Evolutionary conservation across 225 moss, liverwort and hornwort genomes (phyloP), one percentile per base, ranked within the genome.

Genomic region (Climacium dendroides): DNA sequence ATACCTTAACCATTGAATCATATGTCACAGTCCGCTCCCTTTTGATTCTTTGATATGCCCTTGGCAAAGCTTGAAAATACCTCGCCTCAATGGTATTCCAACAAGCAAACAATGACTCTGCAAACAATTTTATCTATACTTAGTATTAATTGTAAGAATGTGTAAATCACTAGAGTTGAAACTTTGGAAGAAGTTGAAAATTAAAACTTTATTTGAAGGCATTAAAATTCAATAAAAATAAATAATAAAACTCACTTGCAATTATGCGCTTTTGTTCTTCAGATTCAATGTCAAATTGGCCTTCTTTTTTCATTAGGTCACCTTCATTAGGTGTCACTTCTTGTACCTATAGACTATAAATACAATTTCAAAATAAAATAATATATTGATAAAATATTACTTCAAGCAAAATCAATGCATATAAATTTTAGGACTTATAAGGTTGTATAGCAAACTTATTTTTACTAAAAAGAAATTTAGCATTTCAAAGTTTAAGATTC

Each of bases 1-100:
- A 13, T 92, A 97, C 98, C 94, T 97, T 90, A 34, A 95, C 80
- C 84, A 98, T 91, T 43, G 72, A 72, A 88, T 93, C 87, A 85
- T 90, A 88, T 58, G 86, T 96, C 6, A 55, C 1, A 11, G 41
- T 86, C 32, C 94, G 90, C 58, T 95, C 95, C 32, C 30, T 91
- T 10, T 92, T 88, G 3, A 96, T 88, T 19, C 43, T 89, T 87
- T 94, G 92, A 74, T 86, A 98, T 11, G 90, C 92, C 34, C 16
- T 80, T 85, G 94, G 83, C 22, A 97, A 88, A 54, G 90, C 90
- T 72, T 89, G 78, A 88, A 97, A 94, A 69, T 98, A 98, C 32
- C 63, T 89, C 2, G 86, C 73, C 79, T 98, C 98, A 72, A 97
- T 88, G 15, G 15, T 69, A 87, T 91, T 91, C 98, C 98, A 98